Evolutionary conservation across 176 grass and related monocot genomes (phyloP), one percentile per base, ranked within the genome.

Genomic region (Carex scoparia): DNA sequence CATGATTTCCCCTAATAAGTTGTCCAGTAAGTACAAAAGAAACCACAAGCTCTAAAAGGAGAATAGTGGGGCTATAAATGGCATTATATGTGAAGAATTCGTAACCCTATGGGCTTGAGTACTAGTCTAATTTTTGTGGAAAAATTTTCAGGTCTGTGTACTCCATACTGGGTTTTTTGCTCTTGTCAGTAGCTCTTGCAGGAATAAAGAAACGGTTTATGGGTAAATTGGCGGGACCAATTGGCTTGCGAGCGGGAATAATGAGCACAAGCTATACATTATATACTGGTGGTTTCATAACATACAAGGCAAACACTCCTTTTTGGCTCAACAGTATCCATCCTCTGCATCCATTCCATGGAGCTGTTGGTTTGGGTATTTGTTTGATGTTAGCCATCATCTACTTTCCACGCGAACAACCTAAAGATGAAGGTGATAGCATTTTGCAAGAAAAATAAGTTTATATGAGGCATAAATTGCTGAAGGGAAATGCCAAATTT

Each of bases 161-260:
- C 87, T 92, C 96, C 5, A 55, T 94, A 63, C 96, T 91, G 51
- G 96, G 93, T 80, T 92, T 95, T 78, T 85, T 95, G 64, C 83
- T 99, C 78, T 86, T 99, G 87, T 99, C 96, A 68, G 64, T 99
- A 30, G 84, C 87, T 58, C 91, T 94, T 84, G 94, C 89, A 82
- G 96, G 93, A 85, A 89, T 99, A 73, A 99, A 95, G 37, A 93
- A 95, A 90, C 91, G 85, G 81, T 90, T 76, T 5, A 57, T 73
- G 35, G 88, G 91, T 58, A 95, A 92, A 73, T 90, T 99, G 16
- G 90, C 90, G 85, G 93, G 90, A 46, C 96, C 96, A 15, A 92
- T 99, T 68, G 96, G 93, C 30, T 23, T 95, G 81, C 93, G 96
- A 48, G 82, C 91, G 55, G 96, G 93, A 88, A 95, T 95, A 84